A percentile compares a stretch with the other conserved stretches of the same genome.
These are phyloP conservation scores for Syzygium malaccense DNA, from an alignment of 441 rosid species.

Conservation along the genomic window DNA sequence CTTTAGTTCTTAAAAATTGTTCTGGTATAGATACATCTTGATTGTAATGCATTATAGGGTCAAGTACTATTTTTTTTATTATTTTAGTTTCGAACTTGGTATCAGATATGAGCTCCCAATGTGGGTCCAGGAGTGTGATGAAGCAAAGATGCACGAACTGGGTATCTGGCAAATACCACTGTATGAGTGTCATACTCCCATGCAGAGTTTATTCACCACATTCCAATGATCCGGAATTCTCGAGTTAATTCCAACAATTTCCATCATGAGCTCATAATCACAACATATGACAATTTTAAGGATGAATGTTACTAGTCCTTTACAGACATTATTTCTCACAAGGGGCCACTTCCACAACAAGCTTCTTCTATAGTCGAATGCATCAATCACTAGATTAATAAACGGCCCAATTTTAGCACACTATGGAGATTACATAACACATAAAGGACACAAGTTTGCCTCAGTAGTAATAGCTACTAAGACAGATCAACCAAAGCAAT, in stretches of 20 bases:
- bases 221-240: background rate
- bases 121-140: background rate
- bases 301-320: background rate
- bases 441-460: background rate
- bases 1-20: background rate
- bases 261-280: background rate
- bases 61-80: background rate
- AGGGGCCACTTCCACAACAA: background rate
- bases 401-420: background rate
- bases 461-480: background rate
- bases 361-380: background rate
- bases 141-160: background rate
- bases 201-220: background rate
- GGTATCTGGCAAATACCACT: background rate
- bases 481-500: background rate
- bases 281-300: background rate
- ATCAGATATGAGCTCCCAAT: background rate
- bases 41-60: background rate
- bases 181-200: background rate
- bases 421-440: background rate
- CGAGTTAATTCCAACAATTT: background rate
- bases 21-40: background rate
- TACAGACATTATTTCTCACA: background rate
- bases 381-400: background rate
- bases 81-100: background rate